Conservation (phyloP, 2,329 filamentous ascomycete genomes). For the Aspergillus felis region DNA sequence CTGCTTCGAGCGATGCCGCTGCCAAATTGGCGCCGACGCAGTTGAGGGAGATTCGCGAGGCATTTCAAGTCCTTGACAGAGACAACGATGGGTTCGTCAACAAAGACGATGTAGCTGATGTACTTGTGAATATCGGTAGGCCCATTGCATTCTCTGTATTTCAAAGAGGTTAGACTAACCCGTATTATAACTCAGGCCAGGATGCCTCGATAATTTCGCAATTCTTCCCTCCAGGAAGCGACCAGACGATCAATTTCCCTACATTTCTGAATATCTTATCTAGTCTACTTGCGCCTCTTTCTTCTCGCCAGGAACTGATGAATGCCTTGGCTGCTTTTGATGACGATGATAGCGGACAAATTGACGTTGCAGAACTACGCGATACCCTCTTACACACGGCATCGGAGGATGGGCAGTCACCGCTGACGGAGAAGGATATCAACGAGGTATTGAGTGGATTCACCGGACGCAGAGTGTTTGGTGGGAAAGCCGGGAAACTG, state of each 20-base stretch:
- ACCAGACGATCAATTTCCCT: conserved; percentile 75
- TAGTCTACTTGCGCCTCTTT: conserved; percentile 67
- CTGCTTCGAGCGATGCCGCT: conserved; percentile 33
- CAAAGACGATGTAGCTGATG: conserved; percentile 78
- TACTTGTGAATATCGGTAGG: conserved; percentile 77
- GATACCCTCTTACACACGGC: conserved; percentile 79
- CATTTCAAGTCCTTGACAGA: conserved; percentile 87
- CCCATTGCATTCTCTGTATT: neutral
- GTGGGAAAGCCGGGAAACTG: conserved; percentile 47
- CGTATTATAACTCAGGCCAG: conserved; percentile 54
- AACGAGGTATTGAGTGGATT: conserved; percentile 87
- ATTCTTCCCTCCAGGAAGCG: conserved; percentile 73
- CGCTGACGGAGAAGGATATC: conserved; percentile 68
- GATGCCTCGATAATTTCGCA: conserved; percentile 69
- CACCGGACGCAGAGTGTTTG: conserved; percentile 77
- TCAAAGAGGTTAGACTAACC: conserved; percentile 1
- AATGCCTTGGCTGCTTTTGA: conserved; percentile 95
- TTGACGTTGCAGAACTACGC: conserved; percentile 76
- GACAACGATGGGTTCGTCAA: conserved; percentile 81
- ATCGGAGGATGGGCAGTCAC: conserved; percentile 65
- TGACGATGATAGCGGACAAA: conserved; percentile 88
- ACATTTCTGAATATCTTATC: conserved; percentile 82
- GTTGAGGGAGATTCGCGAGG: conserved; percentile 82
- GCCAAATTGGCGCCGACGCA: conserved; percentile 68
- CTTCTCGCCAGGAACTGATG: conserved; percentile 72